Evolutionary conservation across 148 eudicot genomes (phyloP).

Genomic region (Cornus suecica): DNA sequence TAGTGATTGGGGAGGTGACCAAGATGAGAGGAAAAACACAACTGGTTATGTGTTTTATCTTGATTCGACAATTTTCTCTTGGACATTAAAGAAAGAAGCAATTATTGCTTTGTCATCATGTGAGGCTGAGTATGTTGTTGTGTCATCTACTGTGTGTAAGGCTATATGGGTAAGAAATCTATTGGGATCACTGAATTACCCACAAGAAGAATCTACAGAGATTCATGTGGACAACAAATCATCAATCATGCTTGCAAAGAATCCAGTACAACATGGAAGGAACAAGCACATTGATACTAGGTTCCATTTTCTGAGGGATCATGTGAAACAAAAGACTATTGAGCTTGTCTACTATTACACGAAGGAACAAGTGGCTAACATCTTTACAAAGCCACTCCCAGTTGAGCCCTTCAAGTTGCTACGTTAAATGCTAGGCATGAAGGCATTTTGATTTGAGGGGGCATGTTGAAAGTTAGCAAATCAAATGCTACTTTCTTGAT

Average conservation of each 20-base stretch:
- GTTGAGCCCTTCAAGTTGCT: too few species aligned
- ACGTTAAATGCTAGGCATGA: too few species aligned
- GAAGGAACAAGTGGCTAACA: too few species aligned
- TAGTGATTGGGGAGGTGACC: not conserved
- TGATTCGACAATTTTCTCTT: too few species aligned
- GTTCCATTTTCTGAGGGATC: too few species aligned
- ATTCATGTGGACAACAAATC: conserved; percentile 2
- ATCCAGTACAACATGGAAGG: conserved; percentile 3
- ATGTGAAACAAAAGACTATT: too few species aligned
- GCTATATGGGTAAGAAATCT: not conserved
- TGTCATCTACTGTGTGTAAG: not conserved
- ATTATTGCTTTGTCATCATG: not conserved
- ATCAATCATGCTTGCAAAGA: not conserved
- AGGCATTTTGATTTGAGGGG: too few species aligned
- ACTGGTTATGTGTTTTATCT: not conserved
- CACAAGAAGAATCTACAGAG: not conserved
- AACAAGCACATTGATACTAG: too few species aligned
- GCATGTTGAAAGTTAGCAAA: too few species aligned
- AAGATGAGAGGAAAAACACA: not conserved
- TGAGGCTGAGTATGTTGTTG: not conserved
- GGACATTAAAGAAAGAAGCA: not conserved
- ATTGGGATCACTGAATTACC: not conserved
- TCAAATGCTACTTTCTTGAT: too few species aligned
- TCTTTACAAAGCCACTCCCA: too few species aligned
- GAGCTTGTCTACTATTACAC: too few species aligned